Conservation (phyloP, 495 filamentous ascomycete genomes). For the Gamarada debralockiae region DNA sequence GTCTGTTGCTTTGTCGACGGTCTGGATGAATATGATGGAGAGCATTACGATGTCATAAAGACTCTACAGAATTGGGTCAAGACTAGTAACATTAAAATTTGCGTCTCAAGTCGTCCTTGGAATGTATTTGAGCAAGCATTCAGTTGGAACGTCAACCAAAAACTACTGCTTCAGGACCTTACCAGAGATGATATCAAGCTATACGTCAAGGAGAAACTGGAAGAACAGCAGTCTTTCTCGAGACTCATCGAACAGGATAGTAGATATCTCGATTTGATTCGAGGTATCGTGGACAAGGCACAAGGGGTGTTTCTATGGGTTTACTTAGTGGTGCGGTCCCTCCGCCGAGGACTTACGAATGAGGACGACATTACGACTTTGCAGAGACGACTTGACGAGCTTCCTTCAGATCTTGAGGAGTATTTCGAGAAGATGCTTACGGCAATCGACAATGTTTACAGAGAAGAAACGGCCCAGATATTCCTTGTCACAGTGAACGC, state of each 20-base stretch:
- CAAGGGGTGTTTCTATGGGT: constrained; percentile 34
- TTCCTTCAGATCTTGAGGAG: constrained; percentile 1
- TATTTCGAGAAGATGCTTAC: constrained; percentile 17
- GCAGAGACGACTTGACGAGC: not conserved
- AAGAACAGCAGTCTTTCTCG: not conserved
- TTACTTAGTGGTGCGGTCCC: constrained; percentile 15
- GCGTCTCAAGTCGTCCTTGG: not conserved
- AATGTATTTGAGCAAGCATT: not conserved
- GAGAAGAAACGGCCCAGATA: no score
- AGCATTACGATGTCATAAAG: no score
- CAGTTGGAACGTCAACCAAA: constrained; percentile 8
- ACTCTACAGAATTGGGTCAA: not conserved
- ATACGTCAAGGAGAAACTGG: constrained; percentile 5
- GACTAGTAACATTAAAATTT: not conserved
- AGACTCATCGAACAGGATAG: not conserved
- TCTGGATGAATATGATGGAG: not conserved
- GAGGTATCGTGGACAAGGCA: constrained; percentile 24
- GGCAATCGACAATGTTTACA: no score
- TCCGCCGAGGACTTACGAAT: not conserved
- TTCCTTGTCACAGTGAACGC: no score
- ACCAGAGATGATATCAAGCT: constrained; percentile 16
- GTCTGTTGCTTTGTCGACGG: not conserved
- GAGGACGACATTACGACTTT: not conserved
- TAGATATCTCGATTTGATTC: constrained; percentile 1
- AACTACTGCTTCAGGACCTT: constrained; percentile 26